Conservation (phyloP, 176 grass and related monocot species). For the Tillandsia leiboldiana region DNA sequence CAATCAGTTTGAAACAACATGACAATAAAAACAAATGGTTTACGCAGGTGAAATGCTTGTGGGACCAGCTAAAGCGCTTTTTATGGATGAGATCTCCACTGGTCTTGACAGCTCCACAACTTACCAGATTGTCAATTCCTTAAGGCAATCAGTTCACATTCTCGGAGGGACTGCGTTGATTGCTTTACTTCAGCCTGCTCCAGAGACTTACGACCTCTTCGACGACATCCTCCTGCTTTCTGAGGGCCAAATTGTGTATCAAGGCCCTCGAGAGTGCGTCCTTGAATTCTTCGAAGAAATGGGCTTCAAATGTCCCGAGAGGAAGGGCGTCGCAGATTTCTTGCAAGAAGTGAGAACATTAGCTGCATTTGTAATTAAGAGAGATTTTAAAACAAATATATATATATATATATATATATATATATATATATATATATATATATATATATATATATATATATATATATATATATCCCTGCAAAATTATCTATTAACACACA, state of each 20-base stretch:
- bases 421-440: too few relatives aligned
- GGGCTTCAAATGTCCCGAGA: conserved; percentile 90
- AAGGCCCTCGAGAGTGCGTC: conserved; percentile 71
- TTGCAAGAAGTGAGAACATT: conserved; percentile 72
- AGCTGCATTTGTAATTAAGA: not conserved
- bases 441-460: too few relatives aligned
- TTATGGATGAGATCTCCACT: conserved; percentile 97
- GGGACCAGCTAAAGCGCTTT: conserved; percentile 79
- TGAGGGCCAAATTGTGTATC: conserved; percentile 85
- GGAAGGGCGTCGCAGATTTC: conserved; percentile 89
- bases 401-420: too few relatives aligned
- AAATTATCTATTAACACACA: too few relatives aligned
- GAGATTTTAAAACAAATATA: too few relatives aligned
- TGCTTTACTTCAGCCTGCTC: conserved; percentile 80
- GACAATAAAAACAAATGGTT: conserved; percentile 12
- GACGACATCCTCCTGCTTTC: conserved; percentile 84
- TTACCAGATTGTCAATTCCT: conserved; percentile 77
- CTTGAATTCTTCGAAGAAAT: conserved; percentile 75
- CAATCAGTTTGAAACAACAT: conserved; percentile 14
- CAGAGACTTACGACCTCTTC: conserved; percentile 82
- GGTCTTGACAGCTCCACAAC: conserved; percentile 92
- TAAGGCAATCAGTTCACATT: conserved; percentile 82
- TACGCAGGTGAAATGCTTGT: conserved; percentile 90
- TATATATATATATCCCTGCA: too few relatives aligned
- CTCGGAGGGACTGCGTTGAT: conserved; percentile 83